These are phyloP conservation scores for Dalechampia spathulata DNA, from an alignment of 441 rosid genomes.

Conservation along the genomic window DNA sequence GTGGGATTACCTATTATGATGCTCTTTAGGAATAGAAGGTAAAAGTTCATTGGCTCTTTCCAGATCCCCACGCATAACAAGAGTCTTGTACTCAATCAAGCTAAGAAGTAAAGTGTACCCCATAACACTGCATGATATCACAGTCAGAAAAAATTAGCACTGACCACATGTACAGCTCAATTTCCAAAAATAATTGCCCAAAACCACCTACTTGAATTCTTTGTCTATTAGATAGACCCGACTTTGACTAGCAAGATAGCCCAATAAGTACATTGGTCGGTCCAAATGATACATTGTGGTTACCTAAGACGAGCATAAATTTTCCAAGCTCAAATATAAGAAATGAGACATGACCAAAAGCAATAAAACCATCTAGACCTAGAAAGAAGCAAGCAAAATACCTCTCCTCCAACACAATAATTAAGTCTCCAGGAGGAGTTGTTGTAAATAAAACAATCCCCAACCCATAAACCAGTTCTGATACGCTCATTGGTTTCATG, in stretches of 20 bases:
- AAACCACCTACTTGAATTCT: constrained; percentile 83
- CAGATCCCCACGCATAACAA: constrained; percentile 98
- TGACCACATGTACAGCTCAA: background rate
- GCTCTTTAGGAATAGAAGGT: constrained; percentile 94
- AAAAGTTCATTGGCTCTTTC: constrained; percentile 82
- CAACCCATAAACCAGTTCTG: constrained; percentile 98
- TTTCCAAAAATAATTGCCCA: constrained; percentile 9
- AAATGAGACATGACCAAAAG: background rate
- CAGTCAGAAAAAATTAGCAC: constrained; percentile 8
- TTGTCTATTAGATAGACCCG: constrained; percentile 94
- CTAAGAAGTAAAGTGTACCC: constrained; percentile 98
- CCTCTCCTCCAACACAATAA: constrained; percentile 99
- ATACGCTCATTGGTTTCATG: constrained; percentile 97
- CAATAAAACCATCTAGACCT: constrained; percentile 10
- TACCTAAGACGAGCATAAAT: constrained; percentile 38
- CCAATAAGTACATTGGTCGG: constrained; percentile 98
- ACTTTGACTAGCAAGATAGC: constrained; percentile 95
- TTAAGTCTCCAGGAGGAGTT: constrained; percentile 98
- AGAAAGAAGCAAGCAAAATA: constrained; percentile 24
- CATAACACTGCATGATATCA: constrained; percentile 53
- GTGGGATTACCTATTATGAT: constrained; percentile 68
- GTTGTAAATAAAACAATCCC: constrained; percentile 97
- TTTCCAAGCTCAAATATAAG: constrained; percentile 12
- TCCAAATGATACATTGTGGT: constrained; percentile 98
- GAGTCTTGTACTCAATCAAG: constrained; percentile 98